These are phyloP conservation scores for Blastobotrys serpentis DNA, from an alignment of 1,139 yeast species.

Conservation along the genomic window DNA sequence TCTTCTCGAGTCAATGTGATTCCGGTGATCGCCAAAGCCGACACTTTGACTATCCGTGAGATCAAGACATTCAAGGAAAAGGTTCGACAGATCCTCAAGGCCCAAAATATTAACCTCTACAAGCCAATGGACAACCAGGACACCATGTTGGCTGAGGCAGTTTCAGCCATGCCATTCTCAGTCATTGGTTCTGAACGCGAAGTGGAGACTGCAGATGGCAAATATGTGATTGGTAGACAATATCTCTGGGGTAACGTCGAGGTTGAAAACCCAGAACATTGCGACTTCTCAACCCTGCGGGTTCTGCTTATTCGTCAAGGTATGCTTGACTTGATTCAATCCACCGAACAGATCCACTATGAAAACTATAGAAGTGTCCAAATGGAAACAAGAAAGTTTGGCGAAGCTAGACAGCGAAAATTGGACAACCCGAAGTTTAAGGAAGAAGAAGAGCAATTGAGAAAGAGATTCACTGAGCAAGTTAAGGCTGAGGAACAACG, in stretches of 20 bases:
- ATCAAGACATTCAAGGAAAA: constrained; percentile 78
- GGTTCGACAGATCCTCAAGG: constrained; percentile 84
- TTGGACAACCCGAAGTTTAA: constrained; percentile 85
- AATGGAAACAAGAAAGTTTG: constrained; percentile 60
- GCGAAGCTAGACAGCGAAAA: constrained; percentile 45
- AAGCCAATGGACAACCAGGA: constrained; percentile 61
- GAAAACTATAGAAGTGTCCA: constrained; percentile 83
- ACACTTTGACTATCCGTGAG: constrained; percentile 82
- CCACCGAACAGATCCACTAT: constrained; percentile 91
- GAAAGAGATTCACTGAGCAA: constrained; percentile 96
- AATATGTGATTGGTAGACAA: constrained; percentile 81
- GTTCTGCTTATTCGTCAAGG: constrained; percentile 85
- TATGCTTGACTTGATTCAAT: constrained; percentile 81
- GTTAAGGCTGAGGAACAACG: constrained; percentile 96
- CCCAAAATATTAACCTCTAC: constrained; percentile 87
- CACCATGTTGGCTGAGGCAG: constrained; percentile 63
- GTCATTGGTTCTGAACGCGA: constrained; percentile 89
- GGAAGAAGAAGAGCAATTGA: constrained; percentile 93
- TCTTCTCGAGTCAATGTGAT: constrained; percentile 88
- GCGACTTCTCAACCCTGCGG: constrained; percentile 92
- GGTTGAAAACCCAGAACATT: constrained; percentile 92
- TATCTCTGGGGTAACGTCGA: constrained; percentile 98
- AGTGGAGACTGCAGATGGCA: constrained; percentile 72
- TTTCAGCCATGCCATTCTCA: constrained; percentile 93
- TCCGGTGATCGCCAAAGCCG: constrained; percentile 94